phyloP scores from a whole-genome alignment of 176 grass and related monocot species.

The Zoysia japonica region DNA sequence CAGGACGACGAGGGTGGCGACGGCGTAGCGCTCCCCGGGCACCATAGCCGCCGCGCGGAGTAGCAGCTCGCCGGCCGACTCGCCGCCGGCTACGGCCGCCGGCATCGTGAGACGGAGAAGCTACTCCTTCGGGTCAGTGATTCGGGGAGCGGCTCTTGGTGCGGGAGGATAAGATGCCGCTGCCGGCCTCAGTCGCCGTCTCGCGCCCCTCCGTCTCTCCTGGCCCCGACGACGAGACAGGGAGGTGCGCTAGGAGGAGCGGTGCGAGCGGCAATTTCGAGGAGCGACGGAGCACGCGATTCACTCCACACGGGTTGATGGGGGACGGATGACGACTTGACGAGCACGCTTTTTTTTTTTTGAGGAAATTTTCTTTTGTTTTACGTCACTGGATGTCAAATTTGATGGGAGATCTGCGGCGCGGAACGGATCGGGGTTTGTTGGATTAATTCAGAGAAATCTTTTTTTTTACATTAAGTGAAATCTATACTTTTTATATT shows the following conservation, averaged over 20 bases:
- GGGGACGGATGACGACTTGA: too few relatives aligned
- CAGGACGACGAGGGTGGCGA: constrained; percentile 38
- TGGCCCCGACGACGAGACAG: constrained; percentile 8
- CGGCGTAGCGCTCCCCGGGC: constrained; percentile 53
- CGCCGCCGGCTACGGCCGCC: constrained; percentile 20
- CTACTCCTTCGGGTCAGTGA: background rate
- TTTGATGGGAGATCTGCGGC: too few relatives aligned
- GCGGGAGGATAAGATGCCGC: background rate
- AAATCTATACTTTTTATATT: too few relatives aligned
- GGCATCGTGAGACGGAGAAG: constrained; percentile 23
- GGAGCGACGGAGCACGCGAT: constrained; percentile 33
- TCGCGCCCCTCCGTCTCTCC: background rate
- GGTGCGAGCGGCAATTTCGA: constrained; percentile 27
- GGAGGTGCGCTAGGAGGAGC: background rate
- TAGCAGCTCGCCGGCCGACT: constrained; percentile 56
- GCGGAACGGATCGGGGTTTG: too few relatives aligned
- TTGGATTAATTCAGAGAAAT: too few relatives aligned
- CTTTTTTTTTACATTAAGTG: too few relatives aligned
- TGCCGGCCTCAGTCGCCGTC: background rate
- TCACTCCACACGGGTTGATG: background rate
- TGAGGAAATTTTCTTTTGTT: too few relatives aligned
- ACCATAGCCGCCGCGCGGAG: constrained; percentile 51
- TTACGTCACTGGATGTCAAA: too few relatives aligned
- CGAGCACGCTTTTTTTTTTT: too few relatives aligned
- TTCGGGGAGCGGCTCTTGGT: background rate